Conservation (phyloP, 2,329 filamentous ascomycete species). For the Sporothrix brunneoviolacea region DNA sequence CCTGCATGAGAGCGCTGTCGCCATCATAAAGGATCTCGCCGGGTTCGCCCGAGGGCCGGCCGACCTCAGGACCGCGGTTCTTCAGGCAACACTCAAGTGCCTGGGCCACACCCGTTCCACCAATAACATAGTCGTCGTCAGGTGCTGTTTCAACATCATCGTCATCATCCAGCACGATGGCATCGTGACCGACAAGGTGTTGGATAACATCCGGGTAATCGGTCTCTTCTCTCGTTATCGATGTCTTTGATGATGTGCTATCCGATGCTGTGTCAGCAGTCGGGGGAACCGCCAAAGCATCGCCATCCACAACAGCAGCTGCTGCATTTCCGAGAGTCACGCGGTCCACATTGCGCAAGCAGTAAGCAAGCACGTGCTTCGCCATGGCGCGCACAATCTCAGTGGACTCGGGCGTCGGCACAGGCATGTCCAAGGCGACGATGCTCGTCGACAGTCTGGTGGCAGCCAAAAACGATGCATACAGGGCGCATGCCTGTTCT, state of each 20-base stretch:
- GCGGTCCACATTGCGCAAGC: slow-evolving; percentile 81
- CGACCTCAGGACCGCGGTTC: slow-evolving; percentile 63
- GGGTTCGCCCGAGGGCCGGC: slow-evolving; percentile 36
- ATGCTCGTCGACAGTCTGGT: slow-evolving; percentile 76
- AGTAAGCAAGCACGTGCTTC: slow-evolving; percentile 92
- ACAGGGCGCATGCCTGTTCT: slow-evolving; percentile 90
- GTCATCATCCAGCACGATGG: slow-evolving; percentile 42
- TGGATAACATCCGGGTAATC: slow-evolving; percentile 73
- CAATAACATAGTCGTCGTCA: slow-evolving; percentile 92
- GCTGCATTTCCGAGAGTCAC: slow-evolving; percentile 50
- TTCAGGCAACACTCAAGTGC: slow-evolving; percentile 85
- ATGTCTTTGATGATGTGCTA: not conserved
- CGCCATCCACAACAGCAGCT: slow-evolving; percentile 33
- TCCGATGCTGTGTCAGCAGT: slow-evolving; percentile 7
- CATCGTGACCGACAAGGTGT: slow-evolving; percentile 73
- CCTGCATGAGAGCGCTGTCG: slow-evolving; percentile 33
- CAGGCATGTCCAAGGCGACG: slow-evolving; percentile 86
- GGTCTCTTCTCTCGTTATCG: slow-evolving; percentile 27
- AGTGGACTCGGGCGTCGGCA: slow-evolving; percentile 72
- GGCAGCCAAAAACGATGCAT: slow-evolving; percentile 84
- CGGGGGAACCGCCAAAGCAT: slow-evolving; percentile 25
- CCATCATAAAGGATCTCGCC: slow-evolving; percentile 48
- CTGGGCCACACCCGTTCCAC: slow-evolving; percentile 90
- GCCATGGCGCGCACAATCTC: slow-evolving; percentile 89
- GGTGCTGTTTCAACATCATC: slow-evolving; percentile 65